Percentiles rank a stretch among this genome's conserved stretches.
Conservation (phyloP, 129 eudicot species). For the Oenanthe sinensis region DNA sequence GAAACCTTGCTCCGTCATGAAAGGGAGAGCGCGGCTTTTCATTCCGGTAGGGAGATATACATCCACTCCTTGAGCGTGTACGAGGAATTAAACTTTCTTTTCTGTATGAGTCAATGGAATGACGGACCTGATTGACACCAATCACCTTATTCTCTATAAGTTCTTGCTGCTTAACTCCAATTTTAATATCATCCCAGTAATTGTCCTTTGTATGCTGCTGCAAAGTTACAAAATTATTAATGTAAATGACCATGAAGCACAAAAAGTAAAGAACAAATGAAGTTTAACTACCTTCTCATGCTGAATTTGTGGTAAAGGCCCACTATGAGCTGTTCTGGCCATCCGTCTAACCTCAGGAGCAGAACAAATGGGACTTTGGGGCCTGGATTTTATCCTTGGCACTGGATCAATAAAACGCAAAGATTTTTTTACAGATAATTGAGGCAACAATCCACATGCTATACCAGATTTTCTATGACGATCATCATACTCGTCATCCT, state of each 20-base stretch:
- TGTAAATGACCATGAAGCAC: background rate
- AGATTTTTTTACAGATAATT: slow-evolving; percentile 50
- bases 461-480: slow-evolving; percentile 36
- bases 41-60: slow-evolving; percentile 58
- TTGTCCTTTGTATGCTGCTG: slow-evolving; percentile 40
- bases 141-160: slow-evolving; percentile 24
- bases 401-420: slow-evolving; percentile 22
- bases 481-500: slow-evolving; percentile 12
- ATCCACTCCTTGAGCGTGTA: slow-evolving; percentile 40
- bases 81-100: slow-evolving; percentile 31
- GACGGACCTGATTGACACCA: slow-evolving; percentile 19
- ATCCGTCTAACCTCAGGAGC: slow-evolving; percentile 42
- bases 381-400: slow-evolving; percentile 33
- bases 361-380: slow-evolving; percentile 26
- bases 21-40: slow-evolving; percentile 65
- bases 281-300: slow-evolving; percentile 46
- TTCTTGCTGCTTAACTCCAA: slow-evolving; percentile 44
- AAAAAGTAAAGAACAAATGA: background rate
- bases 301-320: slow-evolving; percentile 43
- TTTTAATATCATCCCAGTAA: slow-evolving; percentile 34
- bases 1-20: slow-evolving; percentile 63
- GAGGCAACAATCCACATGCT: slow-evolving; percentile 66
- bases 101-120: slow-evolving; percentile 29
- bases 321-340: slow-evolving; percentile 62
- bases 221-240: slow-evolving; percentile 5